These are phyloP conservation scores for Colletotrichum ledebouriae DNA, from an alignment of 2,329 filamentous ascomycete species.

Conservation along the genomic window DNA sequence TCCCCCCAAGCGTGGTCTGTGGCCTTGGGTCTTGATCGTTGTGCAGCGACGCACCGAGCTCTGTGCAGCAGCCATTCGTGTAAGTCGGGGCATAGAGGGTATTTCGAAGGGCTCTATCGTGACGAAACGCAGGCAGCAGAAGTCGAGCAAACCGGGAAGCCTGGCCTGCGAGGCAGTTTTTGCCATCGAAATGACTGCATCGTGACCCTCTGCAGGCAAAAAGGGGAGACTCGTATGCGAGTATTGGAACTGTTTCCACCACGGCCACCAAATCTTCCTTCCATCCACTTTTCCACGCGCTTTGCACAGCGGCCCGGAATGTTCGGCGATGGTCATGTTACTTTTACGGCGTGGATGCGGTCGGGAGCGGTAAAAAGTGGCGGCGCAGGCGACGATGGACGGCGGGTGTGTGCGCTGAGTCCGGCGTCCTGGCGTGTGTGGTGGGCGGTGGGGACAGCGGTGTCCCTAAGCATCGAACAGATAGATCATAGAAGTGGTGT, in stretches of 20 bases:
- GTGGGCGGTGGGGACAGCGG: constrained; percentile 5
- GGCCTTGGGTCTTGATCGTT: not conserved
- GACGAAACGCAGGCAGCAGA: not conserved
- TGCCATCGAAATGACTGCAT: constrained; percentile 18
- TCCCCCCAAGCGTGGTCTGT: no score
- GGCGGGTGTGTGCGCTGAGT: constrained; percentile 16
- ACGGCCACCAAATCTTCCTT: constrained; percentile 2
- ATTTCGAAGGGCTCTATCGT: constrained; percentile 15
- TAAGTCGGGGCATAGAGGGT: constrained; percentile 2
- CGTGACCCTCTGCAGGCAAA: constrained; percentile 4
- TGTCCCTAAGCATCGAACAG: not conserved
- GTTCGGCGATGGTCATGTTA: constrained; percentile 17
- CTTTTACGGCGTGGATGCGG: constrained; percentile 9
- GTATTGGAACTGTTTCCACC: constrained; percentile 14
- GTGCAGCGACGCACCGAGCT: not conserved
- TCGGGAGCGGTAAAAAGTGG: constrained; percentile 8
- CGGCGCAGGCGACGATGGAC: constrained; percentile 16
- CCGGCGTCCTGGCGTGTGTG: constrained; percentile 3
- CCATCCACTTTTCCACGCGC: constrained; percentile 23
- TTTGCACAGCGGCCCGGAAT: constrained; percentile 16
- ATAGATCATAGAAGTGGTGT: not conserved
- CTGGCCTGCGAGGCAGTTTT: not conserved
- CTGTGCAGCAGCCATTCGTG: not conserved
- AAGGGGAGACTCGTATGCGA: not conserved
- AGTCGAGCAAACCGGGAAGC: constrained; percentile 1